A percentile compares a stretch with the other conserved stretches of the same genome.
Conservation (phyloP, 768 basidiomycete species). For the Hirschioporus abietinus region DNA sequence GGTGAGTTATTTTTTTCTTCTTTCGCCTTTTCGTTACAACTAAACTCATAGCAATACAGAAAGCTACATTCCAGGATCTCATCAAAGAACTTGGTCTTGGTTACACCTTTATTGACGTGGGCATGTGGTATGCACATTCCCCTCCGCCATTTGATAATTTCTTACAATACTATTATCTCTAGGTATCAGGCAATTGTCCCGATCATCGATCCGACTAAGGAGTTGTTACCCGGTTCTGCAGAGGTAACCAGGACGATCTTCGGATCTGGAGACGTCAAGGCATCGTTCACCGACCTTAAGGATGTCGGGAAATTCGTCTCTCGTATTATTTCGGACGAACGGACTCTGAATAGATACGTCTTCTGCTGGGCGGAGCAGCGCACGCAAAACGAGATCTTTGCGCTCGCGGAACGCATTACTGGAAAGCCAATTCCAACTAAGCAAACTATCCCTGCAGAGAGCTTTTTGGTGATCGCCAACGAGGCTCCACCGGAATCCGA, state of each 20-base stretch:
- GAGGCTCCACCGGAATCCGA: not conserved
- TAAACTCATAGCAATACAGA: slow-evolving; percentile 14
- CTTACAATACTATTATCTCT: not conserved
- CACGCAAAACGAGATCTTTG: slow-evolving; percentile 17
- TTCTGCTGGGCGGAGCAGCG: slow-evolving; percentile 23
- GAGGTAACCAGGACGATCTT: slow-evolving; percentile 9
- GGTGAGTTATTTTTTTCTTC: slow-evolving; percentile 2
- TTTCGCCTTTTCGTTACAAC: not conserved
- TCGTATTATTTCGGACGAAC: slow-evolving; percentile 25
- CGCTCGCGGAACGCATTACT: not conserved
- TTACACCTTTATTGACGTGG: slow-evolving; percentile 29
- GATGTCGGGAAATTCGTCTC: slow-evolving; percentile 25
- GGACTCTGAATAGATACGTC: slow-evolving; percentile 28
- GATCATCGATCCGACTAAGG: not conserved
- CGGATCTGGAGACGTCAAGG: slow-evolving; percentile 16
- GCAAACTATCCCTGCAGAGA: not conserved
- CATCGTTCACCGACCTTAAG: slow-evolving; percentile 19
- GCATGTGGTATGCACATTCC: slow-evolving; percentile 19
- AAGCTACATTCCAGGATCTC: slow-evolving; percentile 23
- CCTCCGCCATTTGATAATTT: not conserved
- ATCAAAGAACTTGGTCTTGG: slow-evolving; percentile 19
- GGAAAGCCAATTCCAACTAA: not conserved
- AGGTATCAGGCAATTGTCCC: not conserved
- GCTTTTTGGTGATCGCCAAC: not conserved
- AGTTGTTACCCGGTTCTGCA: not conserved